Evolutionary conservation across 2,329 filamentous ascomycete species (phyloP), one percentile per base, ranked within the genome.

Genomic region (Colletotrichum filicis): DNA sequence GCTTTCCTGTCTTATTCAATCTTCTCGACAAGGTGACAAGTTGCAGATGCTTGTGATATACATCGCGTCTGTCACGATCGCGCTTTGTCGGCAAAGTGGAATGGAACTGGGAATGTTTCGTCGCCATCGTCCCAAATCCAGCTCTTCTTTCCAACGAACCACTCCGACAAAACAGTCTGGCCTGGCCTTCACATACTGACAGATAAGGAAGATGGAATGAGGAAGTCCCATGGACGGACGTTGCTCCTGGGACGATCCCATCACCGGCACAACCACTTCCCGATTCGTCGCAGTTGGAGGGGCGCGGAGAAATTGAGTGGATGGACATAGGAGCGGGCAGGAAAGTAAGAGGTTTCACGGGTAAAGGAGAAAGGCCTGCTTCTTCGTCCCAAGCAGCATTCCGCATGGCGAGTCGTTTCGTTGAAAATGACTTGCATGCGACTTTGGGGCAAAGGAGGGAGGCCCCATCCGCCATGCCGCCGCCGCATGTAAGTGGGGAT

Each of bases 221-320:
- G n/a, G 30, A 26, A 19, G 8, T 32, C 35, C 35, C 14, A n/a
- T 9, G 35, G 9, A n/a, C 28, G 28, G 42, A 57, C 35, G 8
- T 49, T 49, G 19, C 19, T 68, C 12, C 32, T 52, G 32, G 12
- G 49, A 55, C 30, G 58, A 69, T 69, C 52, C 37, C 59, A 69
- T 46, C 19, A 11, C 35, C 32, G 24, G 42, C 58, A 22, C 19
- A 24, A 42, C 26, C 30, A 59, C 22, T 2, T 37, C 28, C 53
- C 65, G 28, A 42, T 53, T 59, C 58, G 59, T 63, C 59, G 24
- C 53, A 68, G 66, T 52, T 68, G 24, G 42, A 63, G 37, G 52
- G 52, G 26, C n/a, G 11, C 37, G 12, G 37, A 8, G 26, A 5
- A 12, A 30, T 1, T 49, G 28, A 26, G n/a, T 24, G 42, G n/a